A percentile compares a stretch with the other conserved stretches of the same genome.
phyloP scores from a whole-genome alignment of 805 yeast genomes.

The Lipomyces yamadae region DNA sequence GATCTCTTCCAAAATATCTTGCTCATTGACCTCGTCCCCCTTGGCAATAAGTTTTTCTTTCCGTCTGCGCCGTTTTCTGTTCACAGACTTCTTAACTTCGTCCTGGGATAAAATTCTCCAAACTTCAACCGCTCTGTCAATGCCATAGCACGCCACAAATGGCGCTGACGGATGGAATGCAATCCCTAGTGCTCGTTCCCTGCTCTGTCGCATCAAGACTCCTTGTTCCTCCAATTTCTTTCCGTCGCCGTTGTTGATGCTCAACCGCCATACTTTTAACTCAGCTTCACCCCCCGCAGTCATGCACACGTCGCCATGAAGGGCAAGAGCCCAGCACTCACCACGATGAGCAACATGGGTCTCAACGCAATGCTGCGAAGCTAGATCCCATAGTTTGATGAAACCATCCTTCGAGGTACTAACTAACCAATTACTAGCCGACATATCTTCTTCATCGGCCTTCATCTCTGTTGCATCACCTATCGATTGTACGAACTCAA shows the following conservation, averaged over 20 bases:
- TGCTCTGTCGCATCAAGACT: constrained; percentile 55
- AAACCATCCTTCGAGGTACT: constrained; percentile 88
- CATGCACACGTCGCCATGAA: constrained; percentile 53
- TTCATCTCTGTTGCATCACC: constrained; percentile 17
- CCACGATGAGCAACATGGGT: constrained; percentile 93
- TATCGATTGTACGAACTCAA: constrained; percentile 54
- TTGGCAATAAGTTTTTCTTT: constrained; percentile 63
- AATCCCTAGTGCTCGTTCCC: constrained; percentile 67
- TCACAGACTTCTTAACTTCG: constrained; percentile 77
- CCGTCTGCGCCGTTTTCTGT: constrained; percentile 77
- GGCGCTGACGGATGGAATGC: constrained; percentile 54
- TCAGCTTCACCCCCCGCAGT: constrained; percentile 84
- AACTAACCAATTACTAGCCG: constrained; percentile 65
- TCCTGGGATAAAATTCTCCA: constrained; percentile 72
- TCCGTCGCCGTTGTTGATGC: constrained; percentile 58
- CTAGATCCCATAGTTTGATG: constrained; percentile 91
- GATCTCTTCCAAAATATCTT: constrained; percentile 51
- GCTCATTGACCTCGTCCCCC: constrained; percentile 61
- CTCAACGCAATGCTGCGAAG: constrained; percentile 86
- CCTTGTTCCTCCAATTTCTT: constrained; percentile 65
- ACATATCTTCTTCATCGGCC: constrained; percentile 29
- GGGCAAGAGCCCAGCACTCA: constrained; percentile 87
- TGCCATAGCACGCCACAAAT: constrained; percentile 68
- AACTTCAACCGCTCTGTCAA: constrained; percentile 79
- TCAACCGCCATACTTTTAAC: constrained; percentile 80